A percentile compares a stretch with the other conserved stretches of the same genome.
phyloP scores from a whole-genome alignment of 1,284 basidiomycete genomes.

The Marasmius sp. region DNA sequence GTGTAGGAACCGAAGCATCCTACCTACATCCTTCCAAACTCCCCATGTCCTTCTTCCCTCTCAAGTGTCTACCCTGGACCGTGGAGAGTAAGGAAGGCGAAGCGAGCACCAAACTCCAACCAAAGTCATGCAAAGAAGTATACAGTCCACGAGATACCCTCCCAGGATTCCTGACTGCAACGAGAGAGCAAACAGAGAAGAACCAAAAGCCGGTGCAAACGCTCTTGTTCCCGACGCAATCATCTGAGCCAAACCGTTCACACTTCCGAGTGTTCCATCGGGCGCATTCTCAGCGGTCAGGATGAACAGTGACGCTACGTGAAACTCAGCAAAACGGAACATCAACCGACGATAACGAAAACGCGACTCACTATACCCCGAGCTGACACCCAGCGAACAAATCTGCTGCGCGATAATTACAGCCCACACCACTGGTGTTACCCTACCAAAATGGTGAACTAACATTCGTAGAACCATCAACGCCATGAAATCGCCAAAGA shows the following conservation, averaged over 20 bases:
- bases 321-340: neutral
- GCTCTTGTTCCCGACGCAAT: slow-evolving; percentile 10
- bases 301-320: slow-evolving; percentile 1
- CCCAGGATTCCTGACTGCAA: neutral
- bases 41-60: too few species aligned
- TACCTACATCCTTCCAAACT: too few species aligned
- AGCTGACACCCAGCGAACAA: neutral
- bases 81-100: neutral
- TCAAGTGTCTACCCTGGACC: too few species aligned
- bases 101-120: slow-evolving; percentile 4
- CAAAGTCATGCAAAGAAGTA: slow-evolving; percentile 4
- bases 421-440: slow-evolving; percentile 5
- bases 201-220: slow-evolving; percentile 8
- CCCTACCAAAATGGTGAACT: slow-evolving; percentile 1
- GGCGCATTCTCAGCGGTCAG: slow-evolving; percentile 5
- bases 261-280: slow-evolving; percentile 16
- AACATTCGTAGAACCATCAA: slow-evolving; percentile 6
- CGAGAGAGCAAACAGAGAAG: slow-evolving; percentile 10
- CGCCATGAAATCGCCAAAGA: slow-evolving; percentile 1
- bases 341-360: neutral
- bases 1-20: too few species aligned
- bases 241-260: slow-evolving; percentile 21
- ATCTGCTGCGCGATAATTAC: slow-evolving; percentile 8
- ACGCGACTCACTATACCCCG: slow-evolving; percentile 8
- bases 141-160: slow-evolving; percentile 6